These are phyloP conservation scores for Ascosphaera aggregata DNA, from an alignment of 2,329 filamentous ascomycete species.

Conservation along the genomic window DNA sequence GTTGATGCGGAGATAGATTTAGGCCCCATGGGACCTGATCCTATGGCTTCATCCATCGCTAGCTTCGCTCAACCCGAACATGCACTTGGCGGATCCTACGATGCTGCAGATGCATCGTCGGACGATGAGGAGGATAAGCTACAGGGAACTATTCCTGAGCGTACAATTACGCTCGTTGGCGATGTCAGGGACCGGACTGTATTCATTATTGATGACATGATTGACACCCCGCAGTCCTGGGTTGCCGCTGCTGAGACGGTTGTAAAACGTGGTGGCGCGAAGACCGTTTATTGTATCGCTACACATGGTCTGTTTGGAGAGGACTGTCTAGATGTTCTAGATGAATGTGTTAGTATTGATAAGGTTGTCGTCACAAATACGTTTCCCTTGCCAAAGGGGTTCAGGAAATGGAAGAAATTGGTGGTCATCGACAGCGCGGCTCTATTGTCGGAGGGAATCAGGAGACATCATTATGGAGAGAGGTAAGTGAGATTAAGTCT, in stretches of 20 bases:
- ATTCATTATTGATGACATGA: conserved; percentile 96
- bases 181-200: conserved; percentile 75
- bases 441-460: conserved; percentile 74
- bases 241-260: conserved; percentile 93
- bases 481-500: conserved; percentile 36
- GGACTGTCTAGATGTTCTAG: conserved; percentile 71
- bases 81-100: conserved; percentile 60
- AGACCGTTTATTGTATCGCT: conserved; percentile 91
- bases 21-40: conserved; percentile 37
- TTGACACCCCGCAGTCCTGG: conserved; percentile 92
- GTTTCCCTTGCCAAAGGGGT: conserved; percentile 67
- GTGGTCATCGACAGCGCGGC: conserved; percentile 75
- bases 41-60: conserved; percentile 61
- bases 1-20: conserved; percentile 26
- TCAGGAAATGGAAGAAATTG: conserved; percentile 53
- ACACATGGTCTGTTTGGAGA: conserved; percentile 88
- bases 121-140: conserved; percentile 54
- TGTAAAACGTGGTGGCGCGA: conserved; percentile 74
- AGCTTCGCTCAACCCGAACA: conserved; percentile 48
- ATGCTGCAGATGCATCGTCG: conserved; percentile 62
- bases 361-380: conserved; percentile 91
- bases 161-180: conserved; percentile 92
- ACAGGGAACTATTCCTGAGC: conserved; percentile 51
- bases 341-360: conserved; percentile 82
- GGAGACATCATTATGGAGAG: conserved; percentile 91